Evolutionary conservation across 2,329 filamentous ascomycete genomes (phyloP).

Genomic region (Mollisia scopiformis): DNA sequence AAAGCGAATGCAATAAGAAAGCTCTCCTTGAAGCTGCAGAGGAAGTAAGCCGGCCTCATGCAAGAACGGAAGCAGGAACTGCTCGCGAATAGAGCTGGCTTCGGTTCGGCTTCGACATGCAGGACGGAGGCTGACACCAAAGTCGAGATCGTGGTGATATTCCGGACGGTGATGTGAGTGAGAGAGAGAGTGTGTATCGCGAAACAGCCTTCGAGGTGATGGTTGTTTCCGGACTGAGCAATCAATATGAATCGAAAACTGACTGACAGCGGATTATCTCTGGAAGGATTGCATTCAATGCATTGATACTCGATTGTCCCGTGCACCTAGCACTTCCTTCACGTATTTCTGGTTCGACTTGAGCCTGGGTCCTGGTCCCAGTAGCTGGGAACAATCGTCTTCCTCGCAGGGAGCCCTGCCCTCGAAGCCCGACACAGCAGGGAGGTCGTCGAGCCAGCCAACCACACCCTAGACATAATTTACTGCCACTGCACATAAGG

Average conservation of each 20-base stretch:
- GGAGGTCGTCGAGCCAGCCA: background rate
- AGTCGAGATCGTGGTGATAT: background rate
- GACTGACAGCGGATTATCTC: slow-evolving; percentile 6
- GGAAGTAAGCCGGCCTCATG: slow-evolving; percentile 19
- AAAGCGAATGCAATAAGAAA: slow-evolving; percentile 10
- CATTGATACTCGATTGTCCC: slow-evolving; percentile 18
- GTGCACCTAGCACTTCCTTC: slow-evolving; percentile 12
- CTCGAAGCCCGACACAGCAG: background rate
- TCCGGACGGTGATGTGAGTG: too few species aligned
- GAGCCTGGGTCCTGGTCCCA: background rate
- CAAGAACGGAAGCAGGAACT: slow-evolving; percentile 27
- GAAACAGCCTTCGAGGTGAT: background rate
- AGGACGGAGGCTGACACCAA: slow-evolving; percentile 6
- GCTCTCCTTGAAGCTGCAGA: slow-evolving; percentile 21
- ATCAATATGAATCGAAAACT: background rate
- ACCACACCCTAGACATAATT: too few species aligned
- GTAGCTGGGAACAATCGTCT: background rate
- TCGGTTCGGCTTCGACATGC: slow-evolving; percentile 8
- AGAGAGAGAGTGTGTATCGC: background rate
- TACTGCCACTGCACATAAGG: background rate
- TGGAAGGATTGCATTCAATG: slow-evolving; percentile 12
- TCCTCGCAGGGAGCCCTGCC: background rate
- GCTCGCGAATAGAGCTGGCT: slow-evolving; percentile 10
- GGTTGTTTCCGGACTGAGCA: background rate
- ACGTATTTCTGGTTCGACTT: background rate